phyloP scores from a whole-genome alignment of 1,284 basidiomycete species.

The Xerocomus amazonicus region DNA sequence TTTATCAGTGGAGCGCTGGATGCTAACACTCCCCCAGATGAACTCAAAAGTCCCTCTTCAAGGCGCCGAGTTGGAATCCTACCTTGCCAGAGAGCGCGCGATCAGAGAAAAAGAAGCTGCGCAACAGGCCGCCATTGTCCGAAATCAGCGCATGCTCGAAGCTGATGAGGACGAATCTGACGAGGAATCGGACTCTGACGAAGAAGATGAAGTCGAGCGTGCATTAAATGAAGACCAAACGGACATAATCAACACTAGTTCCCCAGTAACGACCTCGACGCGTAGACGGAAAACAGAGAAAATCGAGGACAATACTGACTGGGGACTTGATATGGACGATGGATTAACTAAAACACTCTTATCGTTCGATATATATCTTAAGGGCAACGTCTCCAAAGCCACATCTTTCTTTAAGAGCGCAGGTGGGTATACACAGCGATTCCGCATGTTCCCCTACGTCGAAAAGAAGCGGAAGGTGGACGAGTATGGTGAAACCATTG shows the following conservation, averaged over 20 bases:
- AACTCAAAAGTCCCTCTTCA: constrained; percentile 85
- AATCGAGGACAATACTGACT: constrained; percentile 57
- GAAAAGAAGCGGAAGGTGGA: constrained; percentile 92
- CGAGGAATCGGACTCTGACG: constrained; percentile 56
- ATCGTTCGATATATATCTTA: constrained; percentile 95
- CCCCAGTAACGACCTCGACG: constrained; percentile 11
- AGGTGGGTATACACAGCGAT: constrained; percentile 69
- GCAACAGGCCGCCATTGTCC: constrained; percentile 79
- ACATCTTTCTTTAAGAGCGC: constrained; percentile 82
- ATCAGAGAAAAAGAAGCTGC: constrained; percentile 86
- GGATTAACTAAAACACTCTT: constrained; percentile 68
- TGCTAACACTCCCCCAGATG: constrained; percentile 50
- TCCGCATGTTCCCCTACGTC: constrained; percentile 96
- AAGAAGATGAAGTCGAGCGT: constrained; percentile 62
- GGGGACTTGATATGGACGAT: constrained; percentile 71
- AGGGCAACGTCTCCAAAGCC: constrained; percentile 83
- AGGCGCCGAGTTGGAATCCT: constrained; percentile 82
- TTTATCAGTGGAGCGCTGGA: neutral
- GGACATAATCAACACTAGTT: constrained; percentile 40
- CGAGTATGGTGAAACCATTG: constrained; percentile 93
- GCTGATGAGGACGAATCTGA: constrained; percentile 75
- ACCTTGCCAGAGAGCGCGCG: constrained; percentile 73
- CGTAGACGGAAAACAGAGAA: constrained; percentile 45
- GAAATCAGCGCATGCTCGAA: constrained; percentile 87
- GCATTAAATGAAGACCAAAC: constrained; percentile 51